These are phyloP conservation scores for Malassezia arunalokei DNA, from an alignment of 1,284 basidiomycete species.

Conservation along the genomic window DNA sequence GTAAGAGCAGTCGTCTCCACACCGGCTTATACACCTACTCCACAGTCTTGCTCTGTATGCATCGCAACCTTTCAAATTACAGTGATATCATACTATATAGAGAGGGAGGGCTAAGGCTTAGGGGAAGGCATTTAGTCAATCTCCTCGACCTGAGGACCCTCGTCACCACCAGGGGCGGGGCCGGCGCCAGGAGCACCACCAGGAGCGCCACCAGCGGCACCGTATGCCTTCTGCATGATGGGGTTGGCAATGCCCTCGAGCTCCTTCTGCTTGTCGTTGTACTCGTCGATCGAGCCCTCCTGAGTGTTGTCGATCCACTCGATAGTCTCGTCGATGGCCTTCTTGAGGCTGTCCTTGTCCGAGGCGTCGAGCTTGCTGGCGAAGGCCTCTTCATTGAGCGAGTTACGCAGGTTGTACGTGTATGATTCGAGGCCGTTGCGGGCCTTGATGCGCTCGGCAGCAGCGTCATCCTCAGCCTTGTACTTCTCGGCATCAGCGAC, in stretches of 20 bases:
- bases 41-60: background rate
- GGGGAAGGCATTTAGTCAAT: slow-evolving; percentile 51
- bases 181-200: slow-evolving; percentile 42
- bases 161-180: slow-evolving; percentile 49
- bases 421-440: slow-evolving; percentile 78
- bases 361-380: slow-evolving; percentile 69
- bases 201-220: slow-evolving; percentile 51
- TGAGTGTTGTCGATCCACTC: slow-evolving; percentile 76
- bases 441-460: slow-evolving; percentile 59
- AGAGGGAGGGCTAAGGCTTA: background rate
- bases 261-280: slow-evolving; percentile 89
- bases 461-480: slow-evolving; percentile 56
- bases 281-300: slow-evolving; percentile 90
- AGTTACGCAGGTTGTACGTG: slow-evolving; percentile 90
- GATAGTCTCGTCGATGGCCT: slow-evolving; percentile 72
- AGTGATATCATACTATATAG: background rate
- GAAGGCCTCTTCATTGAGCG: slow-evolving; percentile 42
- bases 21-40: too few relatives aligned
- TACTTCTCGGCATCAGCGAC: slow-evolving; percentile 54
- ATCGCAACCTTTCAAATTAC: background rate
- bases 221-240: slow-evolving; percentile 87
- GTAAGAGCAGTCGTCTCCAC: too few relatives aligned
- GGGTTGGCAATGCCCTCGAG: slow-evolving; percentile 80
- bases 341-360: slow-evolving; percentile 78
- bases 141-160: slow-evolving; percentile 77